These are phyloP conservation scores for Leptographium radiaticola DNA, from an alignment of 2,329 filamentous ascomycete species.

Conservation along the genomic window DNA sequence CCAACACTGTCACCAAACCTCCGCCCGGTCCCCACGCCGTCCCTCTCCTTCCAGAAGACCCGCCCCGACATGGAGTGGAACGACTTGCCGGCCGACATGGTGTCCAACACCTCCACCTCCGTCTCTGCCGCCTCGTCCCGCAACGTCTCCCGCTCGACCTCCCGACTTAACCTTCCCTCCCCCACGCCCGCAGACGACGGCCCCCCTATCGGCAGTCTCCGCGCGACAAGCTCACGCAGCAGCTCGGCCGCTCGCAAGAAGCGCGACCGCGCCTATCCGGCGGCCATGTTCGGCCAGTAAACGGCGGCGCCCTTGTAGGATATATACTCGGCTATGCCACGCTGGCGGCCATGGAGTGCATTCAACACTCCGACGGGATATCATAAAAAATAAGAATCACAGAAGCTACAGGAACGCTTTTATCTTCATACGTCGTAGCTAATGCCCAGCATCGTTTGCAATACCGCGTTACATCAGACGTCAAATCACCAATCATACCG, in stretches of 20 bases:
- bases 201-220: background rate
- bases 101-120: conserved; percentile 14
- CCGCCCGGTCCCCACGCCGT: background rate
- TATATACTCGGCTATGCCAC: background rate
- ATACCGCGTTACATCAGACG: background rate
- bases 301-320: background rate
- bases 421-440: background rate
- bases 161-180: conserved; percentile 4
- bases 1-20: conserved; percentile 1
- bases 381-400: background rate
- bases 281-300: conserved; percentile 42
- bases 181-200: background rate
- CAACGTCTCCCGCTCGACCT: conserved; percentile 2
- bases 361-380: too few species aligned
- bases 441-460: background rate
- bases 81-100: conserved; percentile 49
- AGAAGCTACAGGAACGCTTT: background rate
- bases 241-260: conserved; percentile 36
- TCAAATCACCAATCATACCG: background rate
- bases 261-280: conserved; percentile 47
- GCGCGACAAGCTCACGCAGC: conserved; percentile 32
- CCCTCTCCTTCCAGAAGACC: conserved; percentile 43
- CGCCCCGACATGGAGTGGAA: conserved; percentile 53
- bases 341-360: background rate
- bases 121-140: conserved; percentile 8